Conservation (phyloP, 768 basidiomycete genomes). For the Agrocybe pediades region DNA sequence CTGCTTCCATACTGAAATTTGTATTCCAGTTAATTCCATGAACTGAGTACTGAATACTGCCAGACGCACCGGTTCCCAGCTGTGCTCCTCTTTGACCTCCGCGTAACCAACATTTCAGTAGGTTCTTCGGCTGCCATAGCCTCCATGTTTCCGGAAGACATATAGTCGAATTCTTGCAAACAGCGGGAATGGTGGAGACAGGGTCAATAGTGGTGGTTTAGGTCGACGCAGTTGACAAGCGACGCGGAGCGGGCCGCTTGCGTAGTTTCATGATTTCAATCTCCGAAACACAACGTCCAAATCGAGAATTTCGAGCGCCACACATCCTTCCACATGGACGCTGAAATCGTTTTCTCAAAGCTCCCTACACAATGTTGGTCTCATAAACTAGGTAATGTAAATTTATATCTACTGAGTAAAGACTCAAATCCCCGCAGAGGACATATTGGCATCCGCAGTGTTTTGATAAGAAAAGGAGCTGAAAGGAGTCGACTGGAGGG, state of each 20-base stretch:
- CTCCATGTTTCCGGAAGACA: conserved; percentile 5
- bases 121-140: conserved; percentile 22
- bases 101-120: conserved; percentile 50
- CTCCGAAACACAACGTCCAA: not conserved
- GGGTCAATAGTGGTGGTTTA: too few species aligned
- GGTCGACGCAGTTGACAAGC: too few species aligned
- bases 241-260: not conserved
- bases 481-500: not conserved
- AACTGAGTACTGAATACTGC: not conserved
- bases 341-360: too few species aligned
- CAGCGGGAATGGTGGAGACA: too few species aligned
- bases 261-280: not conserved
- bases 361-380: too few species aligned
- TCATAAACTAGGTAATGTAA: too few species aligned
- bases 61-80: conserved; percentile 71
- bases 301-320: not conserved
- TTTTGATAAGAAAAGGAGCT: not conserved
- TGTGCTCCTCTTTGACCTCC: conserved; percentile 70
- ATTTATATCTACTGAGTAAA: too few species aligned
- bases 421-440: too few species aligned
- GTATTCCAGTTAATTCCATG: conserved; percentile 4
- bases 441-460: not conserved
- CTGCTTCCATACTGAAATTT: conserved; percentile 67
- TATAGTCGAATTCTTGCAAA: too few species aligned
- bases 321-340: too few species aligned